These are phyloP conservation scores for Russula ochroleuca DNA, from an alignment of 768 basidiomycete genomes.

Conservation along the genomic window DNA sequence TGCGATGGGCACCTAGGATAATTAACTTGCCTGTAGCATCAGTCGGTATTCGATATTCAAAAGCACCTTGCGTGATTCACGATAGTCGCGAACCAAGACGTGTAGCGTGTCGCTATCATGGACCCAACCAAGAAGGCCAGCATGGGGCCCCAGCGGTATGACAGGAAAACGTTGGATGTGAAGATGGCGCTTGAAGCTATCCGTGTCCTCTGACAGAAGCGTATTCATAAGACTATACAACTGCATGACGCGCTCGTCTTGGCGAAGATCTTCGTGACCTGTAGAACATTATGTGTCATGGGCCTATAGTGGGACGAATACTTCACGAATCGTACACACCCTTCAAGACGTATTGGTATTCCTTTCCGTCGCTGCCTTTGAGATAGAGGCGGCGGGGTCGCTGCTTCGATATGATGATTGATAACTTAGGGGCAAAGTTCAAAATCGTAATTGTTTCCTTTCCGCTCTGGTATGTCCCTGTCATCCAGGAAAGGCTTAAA, in stretches of 20 bases:
- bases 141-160: slow-evolving; percentile 93
- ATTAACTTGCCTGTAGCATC: slow-evolving; percentile 77
- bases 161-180: slow-evolving; percentile 92
- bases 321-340: slow-evolving; percentile 43
- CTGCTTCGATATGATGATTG: slow-evolving; percentile 95
- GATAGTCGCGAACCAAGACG: slow-evolving; percentile 91
- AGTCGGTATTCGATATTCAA: slow-evolving; percentile 98
- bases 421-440: slow-evolving; percentile 83
- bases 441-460: slow-evolving; percentile 75
- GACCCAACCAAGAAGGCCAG: slow-evolving; percentile 93
- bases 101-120: slow-evolving; percentile 94
- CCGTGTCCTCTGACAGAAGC: slow-evolving; percentile 84
- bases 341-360: slow-evolving; percentile 90
- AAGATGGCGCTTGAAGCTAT: slow-evolving; percentile 92
- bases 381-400: slow-evolving; percentile 84
- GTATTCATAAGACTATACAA: slow-evolving; percentile 97
- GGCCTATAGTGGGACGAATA: background rate
- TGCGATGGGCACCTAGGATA: background rate
- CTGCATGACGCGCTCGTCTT: slow-evolving; percentile 99
- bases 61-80: slow-evolving; percentile 93
- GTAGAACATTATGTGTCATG: background rate
- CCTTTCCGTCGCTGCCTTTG: slow-evolving; percentile 86
- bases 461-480: slow-evolving; percentile 90
- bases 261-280: slow-evolving; percentile 98
- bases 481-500: background rate